Conservation (phyloP, 371 early-diverging fungal genomes). For the Actinomortierella wolfii region DNA sequence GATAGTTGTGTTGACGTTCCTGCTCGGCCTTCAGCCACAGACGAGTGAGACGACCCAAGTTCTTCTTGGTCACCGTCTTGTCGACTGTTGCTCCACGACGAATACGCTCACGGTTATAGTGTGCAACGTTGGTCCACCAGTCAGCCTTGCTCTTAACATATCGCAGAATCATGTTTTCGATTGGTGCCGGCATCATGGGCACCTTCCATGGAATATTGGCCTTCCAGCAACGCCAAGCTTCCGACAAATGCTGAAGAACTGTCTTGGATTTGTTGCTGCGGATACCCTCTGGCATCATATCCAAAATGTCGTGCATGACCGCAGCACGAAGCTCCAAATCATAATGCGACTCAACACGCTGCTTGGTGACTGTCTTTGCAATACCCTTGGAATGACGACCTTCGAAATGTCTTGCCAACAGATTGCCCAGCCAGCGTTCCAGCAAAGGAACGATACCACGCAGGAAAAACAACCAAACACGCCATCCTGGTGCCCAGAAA, state of each 20-base stretch:
- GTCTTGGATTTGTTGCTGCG: constrained; percentile 95
- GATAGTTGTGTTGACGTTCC: constrained; percentile 98
- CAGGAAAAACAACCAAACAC: constrained; percentile 99
- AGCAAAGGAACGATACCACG: constrained; percentile 97
- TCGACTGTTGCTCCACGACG: constrained; percentile 99
- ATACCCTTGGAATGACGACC: constrained; percentile 97
- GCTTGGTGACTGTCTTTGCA: constrained; percentile 98
- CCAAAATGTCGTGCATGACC: constrained; percentile 96
- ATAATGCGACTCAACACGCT: constrained; percentile 97
- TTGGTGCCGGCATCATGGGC: constrained; percentile 95
- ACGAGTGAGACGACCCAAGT: constrained; percentile 97
- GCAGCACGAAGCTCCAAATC: constrained; percentile 97
- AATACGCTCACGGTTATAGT: constrained; percentile 98
- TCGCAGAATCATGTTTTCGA: constrained; percentile 98
- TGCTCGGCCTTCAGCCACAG: constrained; percentile 99
- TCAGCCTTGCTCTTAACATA: constrained; percentile 99
- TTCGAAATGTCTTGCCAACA: constrained; percentile 98
- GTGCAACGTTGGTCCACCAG: constrained; percentile 99
- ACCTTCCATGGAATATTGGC: constrained; percentile 99
- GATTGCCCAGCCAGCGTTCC: constrained; percentile 97
- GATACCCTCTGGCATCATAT: constrained; percentile 98
- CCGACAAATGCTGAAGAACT: constrained; percentile 96
- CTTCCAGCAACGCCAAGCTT: constrained; percentile 99
- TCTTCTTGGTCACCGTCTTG: constrained; percentile 98
- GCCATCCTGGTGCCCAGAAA: constrained; percentile 99